Evolutionary conservation across 1,139 yeast species (phyloP), one percentile per base, ranked within the genome.

Genomic region (Sugiyamaella paludigena): DNA sequence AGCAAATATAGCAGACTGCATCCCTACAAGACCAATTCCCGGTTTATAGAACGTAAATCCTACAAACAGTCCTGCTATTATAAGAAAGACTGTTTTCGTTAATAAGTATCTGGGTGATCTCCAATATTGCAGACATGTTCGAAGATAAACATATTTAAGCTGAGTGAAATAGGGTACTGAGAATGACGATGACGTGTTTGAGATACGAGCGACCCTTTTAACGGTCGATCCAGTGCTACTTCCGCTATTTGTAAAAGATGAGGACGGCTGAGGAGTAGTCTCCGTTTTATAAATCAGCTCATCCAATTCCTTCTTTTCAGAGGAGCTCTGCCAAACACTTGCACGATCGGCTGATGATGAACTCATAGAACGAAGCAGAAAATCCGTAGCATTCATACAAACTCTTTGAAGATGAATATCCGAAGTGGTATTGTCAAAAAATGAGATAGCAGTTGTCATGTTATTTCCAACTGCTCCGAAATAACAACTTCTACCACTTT

Each of bases 401-500:
- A 34, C 19, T 2, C 26, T 31, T n/a, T 31, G 30, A 7, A 16
- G 16, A 13, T 26, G 12, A 7, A 41, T 9, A 10, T 29, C 39
- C 15, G 36, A 28, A 12, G 12, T 5, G 8, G 34, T 11, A 6
- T 73, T 71, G 63, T 80, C 84, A 57, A 82, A 82, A 60, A 82
- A 83, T 36, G 68, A 60, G 46, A 78, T 68, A 59, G 82, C 66
- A 1, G 78, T 70, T 10, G 61, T 45, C 51, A 84, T 79, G 58
- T 74, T 72, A 49, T 70, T 65, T 52, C 86, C 86, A 59, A 81
- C 79, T 54, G 80, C 83, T 53, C 86, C 86, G 62, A 80, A 81
- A 64, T 82, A 82, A 36, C 81, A 85, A 54, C 84, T 81, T 64
- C 75, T 69, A 53, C 87, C 87, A 56, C 81, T 81, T 53, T 72